Evolutionary conservation across 495 filamentous ascomycete genomes (phyloP).

Genomic region (Hypomontagnella submonticulosa): DNA sequence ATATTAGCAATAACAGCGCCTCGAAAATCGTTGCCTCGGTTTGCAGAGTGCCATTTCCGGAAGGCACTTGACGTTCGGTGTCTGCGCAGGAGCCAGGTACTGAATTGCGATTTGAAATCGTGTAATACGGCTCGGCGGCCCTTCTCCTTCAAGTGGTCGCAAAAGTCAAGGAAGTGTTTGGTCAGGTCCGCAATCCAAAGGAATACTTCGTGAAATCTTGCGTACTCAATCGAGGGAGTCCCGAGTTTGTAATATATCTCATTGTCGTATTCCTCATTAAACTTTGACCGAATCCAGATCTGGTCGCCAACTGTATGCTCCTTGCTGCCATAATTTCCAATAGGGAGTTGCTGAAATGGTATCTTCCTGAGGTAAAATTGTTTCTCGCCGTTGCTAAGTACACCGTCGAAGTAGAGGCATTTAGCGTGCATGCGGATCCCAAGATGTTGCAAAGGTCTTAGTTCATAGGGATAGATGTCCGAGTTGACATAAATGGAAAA

Average conservation of each 20-base stretch:
- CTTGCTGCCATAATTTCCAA: slow-evolving; percentile 70
- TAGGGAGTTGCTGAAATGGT: slow-evolving; percentile 66
- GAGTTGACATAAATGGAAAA: slow-evolving; percentile 63
- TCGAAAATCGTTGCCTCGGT: slow-evolving; percentile 67
- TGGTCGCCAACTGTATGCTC: slow-evolving; percentile 59
- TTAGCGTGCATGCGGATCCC: slow-evolving; percentile 48
- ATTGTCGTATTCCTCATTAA: slow-evolving; percentile 39
- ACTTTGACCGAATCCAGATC: slow-evolving; percentile 69
- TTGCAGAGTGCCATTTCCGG: slow-evolving; percentile 60
- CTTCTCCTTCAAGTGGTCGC: slow-evolving; percentile 47
- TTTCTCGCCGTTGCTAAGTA: slow-evolving; percentile 58
- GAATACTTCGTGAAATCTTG: slow-evolving; percentile 67
- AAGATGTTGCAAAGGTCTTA: slow-evolving; percentile 65
- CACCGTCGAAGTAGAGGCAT: slow-evolving; percentile 67
- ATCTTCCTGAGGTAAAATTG: slow-evolving; percentile 63
- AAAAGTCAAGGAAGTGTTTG: slow-evolving; percentile 75
- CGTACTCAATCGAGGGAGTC: slow-evolving; percentile 66
- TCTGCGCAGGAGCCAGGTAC: slow-evolving; percentile 59
- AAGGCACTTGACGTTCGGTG: slow-evolving; percentile 55
- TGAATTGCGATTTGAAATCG: slow-evolving; percentile 67
- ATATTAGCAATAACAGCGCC: slow-evolving; percentile 63
- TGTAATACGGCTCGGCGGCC: slow-evolving; percentile 54
- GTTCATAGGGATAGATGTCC: slow-evolving; percentile 53
- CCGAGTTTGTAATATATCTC: slow-evolving; percentile 71
- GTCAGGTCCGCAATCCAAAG: slow-evolving; percentile 73